Conservation (phyloP, 148 eudicot genomes). For the Vaccinium corymbosum region DNA sequence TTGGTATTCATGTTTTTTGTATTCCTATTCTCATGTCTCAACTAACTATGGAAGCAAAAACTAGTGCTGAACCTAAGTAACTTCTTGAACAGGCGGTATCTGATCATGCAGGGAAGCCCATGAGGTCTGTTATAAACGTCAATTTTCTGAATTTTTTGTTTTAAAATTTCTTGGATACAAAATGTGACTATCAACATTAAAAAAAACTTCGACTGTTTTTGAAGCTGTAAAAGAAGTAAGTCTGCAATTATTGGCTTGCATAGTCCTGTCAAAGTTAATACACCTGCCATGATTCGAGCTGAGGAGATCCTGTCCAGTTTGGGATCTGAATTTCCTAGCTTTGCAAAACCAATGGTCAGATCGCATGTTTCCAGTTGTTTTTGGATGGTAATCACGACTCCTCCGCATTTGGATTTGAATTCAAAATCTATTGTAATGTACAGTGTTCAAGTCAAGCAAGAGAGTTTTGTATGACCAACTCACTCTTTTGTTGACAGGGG, state of each 20-base stretch:
- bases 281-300: slow-evolving; percentile 36
- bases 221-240: slow-evolving; percentile 18
- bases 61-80: not conserved
- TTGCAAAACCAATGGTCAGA: slow-evolving; percentile 31
- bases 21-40: not conserved
- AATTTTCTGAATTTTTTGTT: not conserved
- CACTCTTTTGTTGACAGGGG: slow-evolving; percentile 32
- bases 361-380: slow-evolving; percentile 46
- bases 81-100: slow-evolving; percentile 17
- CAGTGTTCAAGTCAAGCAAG: not conserved
- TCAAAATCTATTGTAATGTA: not conserved
- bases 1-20: not conserved
- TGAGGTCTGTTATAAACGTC: slow-evolving; percentile 2
- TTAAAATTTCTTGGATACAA: not conserved
- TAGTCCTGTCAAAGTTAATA: slow-evolving; percentile 19
- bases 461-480: not conserved
- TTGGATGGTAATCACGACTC: slow-evolving; percentile 40
- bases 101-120: slow-evolving; percentile 2
- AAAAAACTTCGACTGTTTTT: slow-evolving; percentile 2
- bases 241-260: slow-evolving; percentile 8
- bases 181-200: not conserved
- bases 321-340: slow-evolving; percentile 41
- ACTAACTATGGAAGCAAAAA: not conserved
- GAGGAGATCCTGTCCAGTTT: slow-evolving; percentile 29
- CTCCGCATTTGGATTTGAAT: not conserved